phyloP scores from a whole-genome alignment of 345 rosid species.

The Clausena lansium region DNA sequence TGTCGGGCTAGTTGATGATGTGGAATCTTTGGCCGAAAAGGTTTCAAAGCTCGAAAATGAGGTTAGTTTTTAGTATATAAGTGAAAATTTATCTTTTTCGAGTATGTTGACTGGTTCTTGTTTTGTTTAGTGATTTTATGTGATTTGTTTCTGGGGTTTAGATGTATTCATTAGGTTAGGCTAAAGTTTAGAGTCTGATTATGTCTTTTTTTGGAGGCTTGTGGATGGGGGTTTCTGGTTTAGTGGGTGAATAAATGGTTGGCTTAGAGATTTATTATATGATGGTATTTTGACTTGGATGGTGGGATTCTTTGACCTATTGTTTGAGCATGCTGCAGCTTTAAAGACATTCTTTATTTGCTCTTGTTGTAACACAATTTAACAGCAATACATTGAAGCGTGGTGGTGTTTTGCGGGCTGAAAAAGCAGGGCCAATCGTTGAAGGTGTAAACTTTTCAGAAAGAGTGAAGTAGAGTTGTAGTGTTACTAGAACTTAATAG shows the following conservation, averaged over 20 bases:
- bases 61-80: slow-evolving; percentile 37
- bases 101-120: background rate
- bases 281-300: background rate
- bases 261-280: background rate
- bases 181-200: background rate
- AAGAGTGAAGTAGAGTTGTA: background rate
- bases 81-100: background rate
- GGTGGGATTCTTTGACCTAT: background rate
- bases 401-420: background rate
- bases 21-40: slow-evolving; percentile 43
- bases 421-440: background rate
- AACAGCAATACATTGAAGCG: background rate
- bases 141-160: background rate
- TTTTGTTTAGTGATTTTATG: background rate
- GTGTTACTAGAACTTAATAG: background rate
- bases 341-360: background rate
- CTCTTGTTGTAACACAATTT: background rate
- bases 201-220: background rate
- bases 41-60: slow-evolving; percentile 70
- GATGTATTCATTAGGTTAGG: background rate
- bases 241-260: background rate
- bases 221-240: background rate
- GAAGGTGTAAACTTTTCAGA: background rate
- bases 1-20: slow-evolving; percentile 28
- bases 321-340: background rate